phyloP scores from a whole-genome alignment of 345 rosid genomes.

The Salix viminalis region DNA sequence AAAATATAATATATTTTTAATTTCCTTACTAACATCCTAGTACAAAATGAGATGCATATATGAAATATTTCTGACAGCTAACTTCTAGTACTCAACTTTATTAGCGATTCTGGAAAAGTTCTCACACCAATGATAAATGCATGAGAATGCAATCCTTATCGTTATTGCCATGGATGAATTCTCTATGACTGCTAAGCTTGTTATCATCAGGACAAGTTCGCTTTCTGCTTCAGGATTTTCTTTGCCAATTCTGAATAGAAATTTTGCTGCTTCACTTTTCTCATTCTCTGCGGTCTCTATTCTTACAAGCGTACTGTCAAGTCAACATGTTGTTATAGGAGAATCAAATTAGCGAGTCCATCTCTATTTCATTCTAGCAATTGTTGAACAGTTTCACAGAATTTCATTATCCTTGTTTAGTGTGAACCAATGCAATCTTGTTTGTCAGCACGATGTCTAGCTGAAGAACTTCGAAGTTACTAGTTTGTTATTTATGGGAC shows the following conservation, averaged over 20 bases:
- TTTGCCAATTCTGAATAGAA: not conserved
- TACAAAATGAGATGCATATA: no score
- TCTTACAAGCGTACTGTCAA: not conserved
- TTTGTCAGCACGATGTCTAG: not conserved
- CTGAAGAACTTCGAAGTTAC: not conserved
- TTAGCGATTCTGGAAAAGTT: conserved; percentile 58
- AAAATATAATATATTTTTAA: no score
- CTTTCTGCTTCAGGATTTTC: not conserved
- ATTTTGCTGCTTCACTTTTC: not conserved
- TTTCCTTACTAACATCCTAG: no score
- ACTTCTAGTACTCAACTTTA: no score
- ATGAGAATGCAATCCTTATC: not conserved
- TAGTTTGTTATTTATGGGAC: not conserved
- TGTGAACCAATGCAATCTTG: not conserved
- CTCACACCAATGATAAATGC: conserved; percentile 7
- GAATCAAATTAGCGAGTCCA: not conserved
- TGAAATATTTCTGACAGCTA: no score
- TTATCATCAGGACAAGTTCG: not conserved
- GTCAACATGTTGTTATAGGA: no score
- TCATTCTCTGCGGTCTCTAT: not conserved
- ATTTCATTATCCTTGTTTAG: not conserved
- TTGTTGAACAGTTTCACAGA: not conserved
- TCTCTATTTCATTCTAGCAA: not conserved
- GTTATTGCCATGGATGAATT: not conserved
- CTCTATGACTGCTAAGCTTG: conserved; percentile 66